Conservation (phyloP, 768 basidiomycete species). For the Pisolithus marmoratus region DNA sequence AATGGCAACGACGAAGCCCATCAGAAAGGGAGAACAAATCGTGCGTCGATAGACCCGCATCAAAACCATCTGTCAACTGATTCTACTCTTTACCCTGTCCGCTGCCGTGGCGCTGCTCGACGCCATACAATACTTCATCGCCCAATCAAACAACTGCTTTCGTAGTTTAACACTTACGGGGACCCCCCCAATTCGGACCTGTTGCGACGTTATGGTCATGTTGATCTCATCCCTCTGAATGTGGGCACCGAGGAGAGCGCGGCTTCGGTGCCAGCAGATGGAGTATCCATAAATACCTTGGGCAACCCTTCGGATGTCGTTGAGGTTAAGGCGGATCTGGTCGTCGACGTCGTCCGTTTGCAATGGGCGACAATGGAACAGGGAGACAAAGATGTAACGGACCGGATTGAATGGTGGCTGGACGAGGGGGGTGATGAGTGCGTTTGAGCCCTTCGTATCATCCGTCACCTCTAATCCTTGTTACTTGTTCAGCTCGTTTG, state of each 20-base stretch:
- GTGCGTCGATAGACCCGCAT: constrained; percentile 39
- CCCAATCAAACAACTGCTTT: not conserved
- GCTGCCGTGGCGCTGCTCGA: not conserved
- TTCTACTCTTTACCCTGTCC: not conserved
- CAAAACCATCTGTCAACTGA: not conserved
- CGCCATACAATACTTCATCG: not conserved
- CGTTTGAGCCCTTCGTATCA: constrained; percentile 17
- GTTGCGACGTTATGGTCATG: constrained; percentile 90
- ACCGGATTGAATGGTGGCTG: constrained; percentile 88
- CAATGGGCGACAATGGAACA: constrained; percentile 10
- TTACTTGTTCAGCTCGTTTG: constrained; percentile 4
- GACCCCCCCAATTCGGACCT: constrained; percentile 91
- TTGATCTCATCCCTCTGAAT: constrained; percentile 64
- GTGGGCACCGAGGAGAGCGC: constrained; percentile 2
- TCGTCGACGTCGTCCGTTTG: constrained; percentile 38
- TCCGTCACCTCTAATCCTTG: not conserved
- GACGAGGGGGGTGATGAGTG: constrained; percentile 90
- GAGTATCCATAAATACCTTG: not conserved
- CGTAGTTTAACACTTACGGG: constrained; percentile 92
- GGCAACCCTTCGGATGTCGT: constrained; percentile 81
- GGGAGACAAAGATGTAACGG: constrained; percentile 8
- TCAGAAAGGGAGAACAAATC: constrained; percentile 80
- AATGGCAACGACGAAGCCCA: constrained; percentile 76
- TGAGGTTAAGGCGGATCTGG: constrained; percentile 69
- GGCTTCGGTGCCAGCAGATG: constrained; percentile 8